Percentiles rank a stretch among this genome's conserved stretches.
Evolutionary conservation across 2,329 filamentous ascomycete species (phyloP).

Genomic region (Botrytis deweyae): DNA sequence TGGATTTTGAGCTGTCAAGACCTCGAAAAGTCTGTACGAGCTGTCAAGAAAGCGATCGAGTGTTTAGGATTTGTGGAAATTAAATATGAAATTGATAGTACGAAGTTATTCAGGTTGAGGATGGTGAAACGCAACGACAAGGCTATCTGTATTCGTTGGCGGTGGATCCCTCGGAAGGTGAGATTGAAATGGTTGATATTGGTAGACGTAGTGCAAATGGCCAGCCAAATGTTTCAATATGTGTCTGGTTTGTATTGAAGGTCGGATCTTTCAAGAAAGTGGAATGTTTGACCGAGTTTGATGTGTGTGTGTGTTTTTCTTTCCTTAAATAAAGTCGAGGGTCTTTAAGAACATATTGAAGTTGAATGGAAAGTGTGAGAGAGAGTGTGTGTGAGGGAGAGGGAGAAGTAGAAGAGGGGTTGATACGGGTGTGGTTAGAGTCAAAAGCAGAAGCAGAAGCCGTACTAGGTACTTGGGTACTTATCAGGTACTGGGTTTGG

Average conservation of each 20-base stretch:
- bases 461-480: not conserved
- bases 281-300: not conserved
- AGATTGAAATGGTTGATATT: not conserved
- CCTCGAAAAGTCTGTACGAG: not conserved
- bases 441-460: not conserved
- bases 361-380: not conserved
- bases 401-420: not conserved
- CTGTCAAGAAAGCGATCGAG: not conserved
- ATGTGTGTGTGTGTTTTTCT: not conserved
- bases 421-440: constrained; percentile 11
- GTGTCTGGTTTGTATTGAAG: not conserved
- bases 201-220: not conserved
- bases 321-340: not conserved
- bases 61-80: not conserved
- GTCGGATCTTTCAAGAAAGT: not conserved
- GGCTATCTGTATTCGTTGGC: constrained; percentile 11
- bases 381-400: not conserved
- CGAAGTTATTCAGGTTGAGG: not conserved
- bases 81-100: not conserved
- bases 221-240: not conserved
- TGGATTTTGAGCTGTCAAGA: not conserved
- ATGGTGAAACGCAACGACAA: constrained; percentile 3
- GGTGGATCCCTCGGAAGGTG: not conserved
- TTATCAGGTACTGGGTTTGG: too few relatives aligned
- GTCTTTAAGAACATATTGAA: not conserved